Conservation (phyloP, 2,329 filamentous ascomycete species). For the Fusarium sp. region DNA sequence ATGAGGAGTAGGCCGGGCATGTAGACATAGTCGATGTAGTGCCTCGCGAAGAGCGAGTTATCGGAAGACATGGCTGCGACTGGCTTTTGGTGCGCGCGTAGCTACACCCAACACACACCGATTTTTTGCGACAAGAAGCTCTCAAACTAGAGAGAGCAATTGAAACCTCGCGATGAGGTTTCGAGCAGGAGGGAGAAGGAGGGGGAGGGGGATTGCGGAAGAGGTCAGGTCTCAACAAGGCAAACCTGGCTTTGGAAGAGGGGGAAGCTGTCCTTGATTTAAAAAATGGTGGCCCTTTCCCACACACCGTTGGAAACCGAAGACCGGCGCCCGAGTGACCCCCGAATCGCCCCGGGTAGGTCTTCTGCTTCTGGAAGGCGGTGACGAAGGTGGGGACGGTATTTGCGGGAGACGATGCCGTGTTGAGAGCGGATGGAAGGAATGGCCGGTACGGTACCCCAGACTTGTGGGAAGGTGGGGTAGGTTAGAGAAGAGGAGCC, state of each 20-base stretch:
- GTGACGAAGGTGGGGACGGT: slow-evolving; percentile 21
- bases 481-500: too few species aligned
- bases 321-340: slow-evolving; percentile 30
- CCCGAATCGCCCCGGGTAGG: slow-evolving; percentile 9
- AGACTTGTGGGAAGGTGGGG: slow-evolving; percentile 4
- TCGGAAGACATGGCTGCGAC: slow-evolving; percentile 43
- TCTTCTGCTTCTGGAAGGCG: slow-evolving; percentile 28
- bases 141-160: slow-evolving; percentile 10
- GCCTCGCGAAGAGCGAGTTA: slow-evolving; percentile 60
- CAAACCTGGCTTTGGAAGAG: slow-evolving; percentile 18
- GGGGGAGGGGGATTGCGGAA: slow-evolving; percentile 16
- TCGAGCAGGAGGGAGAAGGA: slow-evolving; percentile 1
- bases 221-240: slow-evolving; percentile 17
- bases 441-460: slow-evolving; percentile 12
- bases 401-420: slow-evolving; percentile 26
- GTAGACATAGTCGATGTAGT: slow-evolving; percentile 84
- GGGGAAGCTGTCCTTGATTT: slow-evolving; percentile 31
- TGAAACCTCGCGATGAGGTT: slow-evolving; percentile 11
- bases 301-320: slow-evolving; percentile 22
- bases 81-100: slow-evolving; percentile 28
- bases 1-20: slow-evolving; percentile 85
- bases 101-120: slow-evolving; percentile 34
- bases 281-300: slow-evolving; percentile 23
- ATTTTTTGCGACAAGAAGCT: not conserved
- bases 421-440: slow-evolving; percentile 5